Evolutionary conservation across 257 asterid species (phyloP).

Genomic region (Hygrophila difformis): DNA sequence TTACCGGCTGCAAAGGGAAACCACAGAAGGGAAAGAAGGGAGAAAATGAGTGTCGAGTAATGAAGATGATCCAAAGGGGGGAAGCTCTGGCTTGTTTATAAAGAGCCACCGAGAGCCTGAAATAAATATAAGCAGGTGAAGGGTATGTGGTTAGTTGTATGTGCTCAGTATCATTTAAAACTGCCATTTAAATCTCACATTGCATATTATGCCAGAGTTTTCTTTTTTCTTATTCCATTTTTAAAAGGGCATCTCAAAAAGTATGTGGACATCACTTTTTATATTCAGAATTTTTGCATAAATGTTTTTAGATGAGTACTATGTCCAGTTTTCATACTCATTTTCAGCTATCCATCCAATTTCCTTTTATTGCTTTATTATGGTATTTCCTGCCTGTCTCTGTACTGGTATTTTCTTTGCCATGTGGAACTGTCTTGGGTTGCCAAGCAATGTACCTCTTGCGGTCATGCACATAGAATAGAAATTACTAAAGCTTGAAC

Average conservation of each 20-base stretch:
- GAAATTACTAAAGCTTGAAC: too few species aligned
- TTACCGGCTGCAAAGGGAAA: not conserved
- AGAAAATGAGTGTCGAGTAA: slow-evolving; percentile 10
- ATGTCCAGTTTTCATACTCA: not conserved
- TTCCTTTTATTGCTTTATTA: too few species aligned
- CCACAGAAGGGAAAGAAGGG: not conserved
- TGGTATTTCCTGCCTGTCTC: too few species aligned
- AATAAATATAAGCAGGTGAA: slow-evolving; percentile 62
- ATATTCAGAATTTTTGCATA: too few species aligned
- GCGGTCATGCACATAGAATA: too few species aligned
- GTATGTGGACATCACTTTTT: slow-evolving; percentile 9
- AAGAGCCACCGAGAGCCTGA: slow-evolving; percentile 28
- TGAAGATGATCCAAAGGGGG: slow-evolving; percentile 17
- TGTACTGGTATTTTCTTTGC: too few species aligned
- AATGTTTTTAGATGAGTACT: too few species aligned
- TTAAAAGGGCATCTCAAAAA: too few species aligned
- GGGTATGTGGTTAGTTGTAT: slow-evolving; percentile 65
- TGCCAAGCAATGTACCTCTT: too few species aligned
- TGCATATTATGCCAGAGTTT: slow-evolving; percentile 12
- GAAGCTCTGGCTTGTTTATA: slow-evolving; percentile 28
- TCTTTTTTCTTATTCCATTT: slow-evolving; percentile 6
- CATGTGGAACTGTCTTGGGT: too few species aligned
- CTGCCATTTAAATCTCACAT: slow-evolving; percentile 31
- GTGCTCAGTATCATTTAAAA: slow-evolving; percentile 47
- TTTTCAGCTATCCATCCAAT: too few species aligned